phyloP scores from a whole-genome alignment of 1,139 yeast genomes.

The Suhomyces bribrorum region DNA sequence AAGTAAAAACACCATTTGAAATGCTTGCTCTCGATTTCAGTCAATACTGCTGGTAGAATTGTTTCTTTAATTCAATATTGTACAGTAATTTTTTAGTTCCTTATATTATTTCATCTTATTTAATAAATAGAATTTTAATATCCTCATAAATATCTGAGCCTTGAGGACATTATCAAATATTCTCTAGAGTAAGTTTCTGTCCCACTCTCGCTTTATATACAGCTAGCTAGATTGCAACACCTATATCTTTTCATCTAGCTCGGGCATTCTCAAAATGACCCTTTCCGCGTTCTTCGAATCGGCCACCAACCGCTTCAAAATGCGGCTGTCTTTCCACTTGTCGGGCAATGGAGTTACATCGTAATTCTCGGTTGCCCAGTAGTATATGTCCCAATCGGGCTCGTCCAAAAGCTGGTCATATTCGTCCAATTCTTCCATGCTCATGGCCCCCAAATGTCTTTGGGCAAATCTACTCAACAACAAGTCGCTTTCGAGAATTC shows the following conservation, averaged over 20 bases:
- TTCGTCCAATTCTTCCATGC: slow-evolving; percentile 73
- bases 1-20: too few relatives aligned
- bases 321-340: slow-evolving; percentile 68
- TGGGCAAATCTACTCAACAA: slow-evolving; percentile 84
- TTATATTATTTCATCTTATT: too few relatives aligned
- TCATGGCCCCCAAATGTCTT: slow-evolving; percentile 59
- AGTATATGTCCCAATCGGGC: slow-evolving; percentile 97
- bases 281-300: slow-evolving; percentile 72
- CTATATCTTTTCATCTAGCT: slow-evolving; percentile 21
- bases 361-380: slow-evolving; percentile 91
- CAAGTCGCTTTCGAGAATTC: slow-evolving; percentile 90
- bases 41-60: too few relatives aligned
- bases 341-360: slow-evolving; percentile 85
- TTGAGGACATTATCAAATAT: too few relatives aligned
- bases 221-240: too few relatives aligned
- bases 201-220: too few relatives aligned
- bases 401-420: slow-evolving; percentile 86
- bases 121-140: too few relatives aligned
- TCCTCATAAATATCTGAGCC: too few relatives aligned
- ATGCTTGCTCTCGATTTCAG: too few relatives aligned
- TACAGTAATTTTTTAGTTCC: too few relatives aligned
- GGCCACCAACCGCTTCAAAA: slow-evolving; percentile 68
- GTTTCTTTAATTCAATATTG: too few relatives aligned
- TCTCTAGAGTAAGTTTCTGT: too few relatives aligned
- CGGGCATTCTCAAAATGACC: slow-evolving; percentile 86